Evolutionary conservation across 345 rosid species (phyloP), one percentile per base, ranked within the genome.

Genomic region (Acer campestre): DNA sequence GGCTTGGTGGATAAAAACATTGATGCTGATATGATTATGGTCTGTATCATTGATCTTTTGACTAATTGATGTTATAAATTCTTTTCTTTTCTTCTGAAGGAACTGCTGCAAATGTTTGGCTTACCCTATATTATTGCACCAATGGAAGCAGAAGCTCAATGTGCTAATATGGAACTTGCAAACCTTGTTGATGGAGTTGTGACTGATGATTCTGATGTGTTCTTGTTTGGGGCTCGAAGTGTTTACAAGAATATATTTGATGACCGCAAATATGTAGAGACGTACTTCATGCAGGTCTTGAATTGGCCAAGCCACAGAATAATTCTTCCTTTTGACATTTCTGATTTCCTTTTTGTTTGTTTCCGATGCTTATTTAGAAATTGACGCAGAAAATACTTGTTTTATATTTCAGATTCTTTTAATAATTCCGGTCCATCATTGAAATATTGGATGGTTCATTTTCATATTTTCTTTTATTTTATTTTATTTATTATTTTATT

Each of bases 131-230:
- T 94, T 63, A 88, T 96, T 80, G 97, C 99, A 76, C 98, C 98
- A 77, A 94, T 92, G 98, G 99, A 96, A 85, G 99, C 97, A 71
- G 99, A 96, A 84, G 99, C 99, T 76, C 97, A 94, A 77, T 96
- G 98, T 86, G 97, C 98, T 78, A 88, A 81, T 75, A 86, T 96
- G 95, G 99, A 96, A 84, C 86, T 88, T 56, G 86, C 83, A 74
- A 87, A 91, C 89, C 88, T 92, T 82, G 95, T 96, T 62, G 99
- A 96, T 84, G 99, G 99, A 75, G 93, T 90, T 80, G 93, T 96
- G 80, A 94, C 98, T 70, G 99, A 96, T 82, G 99, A 96, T 83
- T 90, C 97, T 74, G 98, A 96, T 85, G 98, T 92, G 48, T 89
- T 96, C 82, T 85, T 96, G 79, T 96, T 96, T 88, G 98, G 99